Base-by-base conservation (phyloP, 2,329 filamentous ascomycete species). In the Fusarium mangiferae region DNA sequence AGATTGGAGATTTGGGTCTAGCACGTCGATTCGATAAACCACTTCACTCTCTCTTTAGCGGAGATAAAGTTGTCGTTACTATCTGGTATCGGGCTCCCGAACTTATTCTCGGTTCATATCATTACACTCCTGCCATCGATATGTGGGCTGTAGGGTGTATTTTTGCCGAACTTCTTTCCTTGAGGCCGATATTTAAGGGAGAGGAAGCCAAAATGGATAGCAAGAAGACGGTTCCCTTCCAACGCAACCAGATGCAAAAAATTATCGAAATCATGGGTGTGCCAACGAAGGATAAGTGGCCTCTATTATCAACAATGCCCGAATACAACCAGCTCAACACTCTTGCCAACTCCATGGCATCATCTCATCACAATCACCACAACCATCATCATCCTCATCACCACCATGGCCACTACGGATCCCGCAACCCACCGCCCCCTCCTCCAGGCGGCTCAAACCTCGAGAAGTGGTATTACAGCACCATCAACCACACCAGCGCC, bases 31-130 rank as follows among this genome's bases (percentile, higher is more conserved):
- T 98, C 83, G 93, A 96, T 84, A 98, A 98, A 80, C 96, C 96
- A 0, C 86, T 98, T 2, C 94, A 97, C 78, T 94, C 94, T 0
- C 89, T 99, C 4, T 99, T 96, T 82, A 93, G 91, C 24, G 96
- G 96, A 59, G 96, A 99, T 78, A 99, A 99, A 81, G 96, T 99
- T 6, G 96, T 99, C 59, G 96, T 99, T 20, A 99, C 96, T 0
- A 99, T 99, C 72, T 99, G 96, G 96, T 99, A 99, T 79, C 94
- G 96, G 28, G 96, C 96, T 0, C 96, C 96, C 0, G 96, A 99
- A 82, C 88, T 99, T 8, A 90, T 99, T 3, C 90, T 99, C 7
- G 96, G 96, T 5, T 94, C 92, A 56, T 90, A 94, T n/a, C 96
- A 99, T 82, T 99, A 99, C 84, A 98, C 96, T 0, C 95, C 96